Percentiles rank a stretch among this genome's conserved stretches.
phyloP scores from a whole-genome alignment of 2,329 filamentous ascomycete species.

The Grosmannia penicillata region DNA sequence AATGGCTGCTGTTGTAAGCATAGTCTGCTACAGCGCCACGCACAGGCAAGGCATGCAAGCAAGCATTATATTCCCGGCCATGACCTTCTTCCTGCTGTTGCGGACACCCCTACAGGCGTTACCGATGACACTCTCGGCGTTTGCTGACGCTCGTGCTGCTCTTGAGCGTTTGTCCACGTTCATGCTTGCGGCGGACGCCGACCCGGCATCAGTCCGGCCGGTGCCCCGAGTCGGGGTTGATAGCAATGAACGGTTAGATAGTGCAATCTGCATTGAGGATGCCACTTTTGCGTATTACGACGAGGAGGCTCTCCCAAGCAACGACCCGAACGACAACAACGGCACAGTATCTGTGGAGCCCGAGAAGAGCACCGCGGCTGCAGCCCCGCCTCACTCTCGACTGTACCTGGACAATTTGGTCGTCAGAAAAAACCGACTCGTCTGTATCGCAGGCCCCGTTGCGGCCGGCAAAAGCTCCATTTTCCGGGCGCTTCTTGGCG shows the following conservation, averaged over 20 bases:
- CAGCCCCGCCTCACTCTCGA: background rate
- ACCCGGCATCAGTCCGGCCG: background rate
- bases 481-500: slow-evolving; percentile 12
- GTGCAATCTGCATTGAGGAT: slow-evolving; percentile 1
- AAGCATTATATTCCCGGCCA: slow-evolving; percentile 10
- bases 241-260: background rate
- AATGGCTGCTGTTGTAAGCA: slow-evolving; percentile 12
- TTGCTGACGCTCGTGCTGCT: slow-evolving; percentile 13
- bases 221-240: slow-evolving; percentile 2
- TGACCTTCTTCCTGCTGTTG: slow-evolving; percentile 14
- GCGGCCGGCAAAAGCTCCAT: slow-evolving; percentile 14
- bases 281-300: slow-evolving; percentile 11
- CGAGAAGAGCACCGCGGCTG: background rate
- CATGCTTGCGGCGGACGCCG: slow-evolving; percentile 9
- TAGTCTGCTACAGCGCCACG: slow-evolving; percentile 10
- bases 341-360: too few relatives aligned
- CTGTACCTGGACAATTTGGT: slow-evolving; percentile 4
- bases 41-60: slow-evolving; percentile 6
- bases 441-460: slow-evolving; percentile 11
- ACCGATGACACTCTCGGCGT: slow-evolving; percentile 11
- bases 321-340: background rate
- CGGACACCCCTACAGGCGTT: slow-evolving; percentile 12
- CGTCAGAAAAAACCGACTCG: slow-evolving; percentile 5
- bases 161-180: slow-evolving; percentile 12
- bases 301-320: background rate